Evolutionary conservation across 768 basidiomycete species (phyloP).

Genomic region (Auriculariales sp.): DNA sequence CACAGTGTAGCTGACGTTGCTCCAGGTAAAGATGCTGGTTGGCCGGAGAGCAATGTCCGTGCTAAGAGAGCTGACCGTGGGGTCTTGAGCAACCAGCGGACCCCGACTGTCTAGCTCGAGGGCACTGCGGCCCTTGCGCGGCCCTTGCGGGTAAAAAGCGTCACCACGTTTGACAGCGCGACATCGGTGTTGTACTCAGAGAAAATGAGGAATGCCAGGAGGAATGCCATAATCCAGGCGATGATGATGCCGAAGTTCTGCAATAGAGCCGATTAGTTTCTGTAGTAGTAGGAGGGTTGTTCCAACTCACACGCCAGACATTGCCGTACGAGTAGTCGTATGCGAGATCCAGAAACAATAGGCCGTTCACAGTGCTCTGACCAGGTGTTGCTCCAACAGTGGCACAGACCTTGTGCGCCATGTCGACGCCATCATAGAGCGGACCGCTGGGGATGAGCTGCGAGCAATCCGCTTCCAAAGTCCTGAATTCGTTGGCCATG

Average conservation of each 20-base stretch:
- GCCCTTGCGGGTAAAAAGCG: slow-evolving; percentile 55
- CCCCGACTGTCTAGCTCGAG: slow-evolving; percentile 15
- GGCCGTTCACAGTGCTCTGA: slow-evolving; percentile 38
- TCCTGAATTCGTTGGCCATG: slow-evolving; percentile 72
- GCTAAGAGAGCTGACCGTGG: slow-evolving; percentile 12
- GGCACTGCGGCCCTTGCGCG: slow-evolving; percentile 13
- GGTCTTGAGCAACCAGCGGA: slow-evolving; percentile 27
- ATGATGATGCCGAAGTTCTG: slow-evolving; percentile 38
- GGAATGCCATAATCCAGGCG: slow-evolving; percentile 48
- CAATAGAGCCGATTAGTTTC: not conserved
- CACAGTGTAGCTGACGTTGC: slow-evolving; percentile 52
- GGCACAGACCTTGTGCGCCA: slow-evolving; percentile 66
- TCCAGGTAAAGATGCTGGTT: slow-evolving; percentile 80
- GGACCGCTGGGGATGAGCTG: slow-evolving; percentile 46
- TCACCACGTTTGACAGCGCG: slow-evolving; percentile 24
- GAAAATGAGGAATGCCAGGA: slow-evolving; percentile 39
- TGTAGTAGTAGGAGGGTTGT: too few species aligned
- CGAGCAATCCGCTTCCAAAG: slow-evolving; percentile 44
- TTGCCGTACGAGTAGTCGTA: slow-evolving; percentile 28
- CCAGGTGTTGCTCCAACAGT: slow-evolving; percentile 52
- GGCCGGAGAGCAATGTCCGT: slow-evolving; percentile 17
- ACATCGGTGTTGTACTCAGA: slow-evolving; percentile 36
- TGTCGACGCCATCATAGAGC: slow-evolving; percentile 38
- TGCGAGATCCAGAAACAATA: slow-evolving; percentile 32
- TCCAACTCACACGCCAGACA: slow-evolving; percentile 29